Base-by-base conservation (phyloP, 306 rosid genomes). In the Gynostemma pentaphyllum region DNA sequence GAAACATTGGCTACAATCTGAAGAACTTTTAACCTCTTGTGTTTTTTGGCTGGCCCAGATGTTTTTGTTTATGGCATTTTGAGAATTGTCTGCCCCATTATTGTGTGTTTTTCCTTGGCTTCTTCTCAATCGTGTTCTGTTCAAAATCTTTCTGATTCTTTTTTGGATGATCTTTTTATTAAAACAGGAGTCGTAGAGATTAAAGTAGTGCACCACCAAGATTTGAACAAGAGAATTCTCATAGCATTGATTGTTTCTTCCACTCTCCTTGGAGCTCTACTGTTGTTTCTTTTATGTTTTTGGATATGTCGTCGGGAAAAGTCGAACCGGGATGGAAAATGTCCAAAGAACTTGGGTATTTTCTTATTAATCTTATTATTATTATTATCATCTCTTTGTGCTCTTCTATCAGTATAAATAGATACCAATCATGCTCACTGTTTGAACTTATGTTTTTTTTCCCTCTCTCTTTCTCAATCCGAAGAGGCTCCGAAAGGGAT, bases 161-260 rank as follows among this genome's bases (percentile, higher is more conserved):
- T n/a, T n/a, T n/a, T n/a, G n/a, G n/a, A n/a, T n/a, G n/a, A 27
- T 19, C 54, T 57, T 60, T 49, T n/a, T 67, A 28, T 9, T 76
- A 60, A 67, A 60, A 60, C 89, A 91, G 95, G 82, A 70, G 62
- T 44, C 29, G 63, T 73, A 7, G 87, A 73, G 71, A 74, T 75
- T 63, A 76, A 50, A 73, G 69, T 55, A 59, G 87, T 72, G 70
- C 95, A 83, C 63, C 94, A 81, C 72, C 87, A 78, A 71, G 81
- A 64, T 70, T 73, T 87, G 83, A 77, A 83, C 72, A 85, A 79
- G 77, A 81, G 70, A 63, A 80, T 87, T 80, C 86, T 87, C 24
- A 36, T 83, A 45, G 84, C 86, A 22, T 78, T 87, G 26, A 70
- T 85, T 80, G 76, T 80, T 72, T 80, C 82, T 77, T 87, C 95